Evolutionary conservation across 331 rosid genomes (phyloP), one percentile per base, ranked within the genome.

Genomic region (Malus hybrid): DNA sequence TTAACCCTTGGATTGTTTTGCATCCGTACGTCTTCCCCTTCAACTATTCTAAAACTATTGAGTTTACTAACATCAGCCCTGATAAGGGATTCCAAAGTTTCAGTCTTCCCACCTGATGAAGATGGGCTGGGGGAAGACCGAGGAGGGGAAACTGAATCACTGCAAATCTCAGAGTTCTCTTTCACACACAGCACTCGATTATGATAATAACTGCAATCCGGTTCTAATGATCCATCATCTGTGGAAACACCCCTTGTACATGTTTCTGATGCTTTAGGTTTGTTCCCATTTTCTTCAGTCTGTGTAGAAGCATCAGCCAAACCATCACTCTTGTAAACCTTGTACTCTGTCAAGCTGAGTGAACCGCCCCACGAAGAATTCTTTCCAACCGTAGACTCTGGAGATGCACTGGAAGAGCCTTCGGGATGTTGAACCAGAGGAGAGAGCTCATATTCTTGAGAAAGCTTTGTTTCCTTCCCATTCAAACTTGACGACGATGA

Each of bases 191-290:
- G 66, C 81, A 28, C 33, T 70, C 75, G 82, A 30, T 39, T 75
- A 68, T 67, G 82, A 73, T 75, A 69, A 67, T 55, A 87, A 75
- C 80, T 56, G 81, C 84, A 85, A 34, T 86, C 96, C 19, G 85
- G 80, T 79, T 82, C 95, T 44, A 82, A 9, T 12, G 92, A 79
- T 14, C 82, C 85, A 57, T 93, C 96, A 68, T 93, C 98, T 1
- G 98, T 93, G 11, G 98, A 90, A 72, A 93, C 92, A 69, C 96
- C 97, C 79, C 96, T 86, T 15, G 86, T 85, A 84, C 97, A 90
- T 57, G 93, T 93, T 73, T 90, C 87, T 48, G 78, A 87, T 28
- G 75, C 24, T 79, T 79, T 81, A 6, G 83, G 46, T 61, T 75
- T 77, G 61, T 83, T 69, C 48, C 73, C 77, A 63, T 81, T 77